Evolutionary conservation across 1,139 yeast species (phyloP).

Genomic region (Blastobotrys ciferrii): DNA sequence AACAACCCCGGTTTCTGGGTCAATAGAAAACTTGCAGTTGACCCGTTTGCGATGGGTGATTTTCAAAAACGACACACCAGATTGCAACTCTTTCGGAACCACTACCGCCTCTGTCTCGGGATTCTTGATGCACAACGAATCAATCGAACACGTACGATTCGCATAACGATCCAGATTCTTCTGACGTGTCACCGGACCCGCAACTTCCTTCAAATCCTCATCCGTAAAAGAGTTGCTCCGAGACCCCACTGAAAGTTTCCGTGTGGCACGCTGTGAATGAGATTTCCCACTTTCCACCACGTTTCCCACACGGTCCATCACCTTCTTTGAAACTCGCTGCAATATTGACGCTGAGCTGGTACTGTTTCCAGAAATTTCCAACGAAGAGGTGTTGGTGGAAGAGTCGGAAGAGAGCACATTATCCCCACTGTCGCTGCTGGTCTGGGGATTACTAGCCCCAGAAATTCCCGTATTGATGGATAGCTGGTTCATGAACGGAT

Average conservation of each 20-base stretch:
- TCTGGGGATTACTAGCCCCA: background rate
- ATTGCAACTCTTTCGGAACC: slow-evolving; percentile 23
- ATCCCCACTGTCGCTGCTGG: slow-evolving; percentile 11
- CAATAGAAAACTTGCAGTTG: slow-evolving; percentile 48
- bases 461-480: background rate
- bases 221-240: background rate
- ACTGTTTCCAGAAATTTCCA: too few species aligned
- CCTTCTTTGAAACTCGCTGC: slow-evolving; percentile 8
- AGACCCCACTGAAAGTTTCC: slow-evolving; percentile 1
- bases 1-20: slow-evolving; percentile 45
- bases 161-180: background rate
- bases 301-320: slow-evolving; percentile 15
- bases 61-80: slow-evolving; percentile 50
- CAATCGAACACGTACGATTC: slow-evolving; percentile 1
- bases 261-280: background rate
- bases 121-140: slow-evolving; percentile 4
- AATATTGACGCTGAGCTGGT: background rate
- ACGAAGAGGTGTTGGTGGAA: slow-evolving; percentile 4
- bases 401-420: slow-evolving; percentile 10
- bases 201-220: background rate
- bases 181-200: slow-evolving; percentile 8
- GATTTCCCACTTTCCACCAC: slow-evolving; percentile 15
- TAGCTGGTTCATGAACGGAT: background rate
- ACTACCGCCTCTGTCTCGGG: slow-evolving; percentile 3
- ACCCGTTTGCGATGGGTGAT: slow-evolving; percentile 69